These are phyloP conservation scores for Pneumocystis murina DNA, from an alignment of 1,139 yeast genomes.

Conservation along the genomic window DNA sequence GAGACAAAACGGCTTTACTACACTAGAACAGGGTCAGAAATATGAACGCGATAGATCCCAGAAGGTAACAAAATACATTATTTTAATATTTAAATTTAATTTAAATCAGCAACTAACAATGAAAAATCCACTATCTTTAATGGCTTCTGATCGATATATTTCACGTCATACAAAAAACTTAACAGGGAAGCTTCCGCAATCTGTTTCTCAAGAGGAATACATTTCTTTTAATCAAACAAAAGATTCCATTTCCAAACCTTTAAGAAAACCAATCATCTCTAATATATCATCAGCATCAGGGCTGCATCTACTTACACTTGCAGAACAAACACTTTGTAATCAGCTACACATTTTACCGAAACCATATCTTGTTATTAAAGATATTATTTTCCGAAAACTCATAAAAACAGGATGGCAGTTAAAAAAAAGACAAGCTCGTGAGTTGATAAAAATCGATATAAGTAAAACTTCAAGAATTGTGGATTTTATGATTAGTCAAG, in stretches of 20 bases:
- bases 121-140: background rate
- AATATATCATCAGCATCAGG: slow-evolving; percentile 80
- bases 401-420: slow-evolving; percentile 69
- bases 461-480: slow-evolving; percentile 74
- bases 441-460: slow-evolving; percentile 68
- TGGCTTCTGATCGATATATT: background rate
- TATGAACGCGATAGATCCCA: slow-evolving; percentile 75
- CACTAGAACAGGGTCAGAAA: slow-evolving; percentile 66
- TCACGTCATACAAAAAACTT: background rate
- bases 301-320: slow-evolving; percentile 63
- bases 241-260: background rate
- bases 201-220: background rate
- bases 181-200: background rate
- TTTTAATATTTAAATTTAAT: slow-evolving; percentile 17
- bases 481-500: slow-evolving; percentile 83
- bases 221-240: background rate
- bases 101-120: background rate
- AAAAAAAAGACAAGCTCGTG: slow-evolving; percentile 73
- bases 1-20: slow-evolving; percentile 77
- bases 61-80: slow-evolving; percentile 4
- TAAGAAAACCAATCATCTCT: slow-evolving; percentile 20
- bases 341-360: slow-evolving; percentile 77
- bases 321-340: slow-evolving; percentile 74
- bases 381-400: slow-evolving; percentile 77
- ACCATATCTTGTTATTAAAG: slow-evolving; percentile 85